Evolutionary conservation across 306 rosid species (phyloP).

Genomic region (Fragaria iinumae): DNA sequence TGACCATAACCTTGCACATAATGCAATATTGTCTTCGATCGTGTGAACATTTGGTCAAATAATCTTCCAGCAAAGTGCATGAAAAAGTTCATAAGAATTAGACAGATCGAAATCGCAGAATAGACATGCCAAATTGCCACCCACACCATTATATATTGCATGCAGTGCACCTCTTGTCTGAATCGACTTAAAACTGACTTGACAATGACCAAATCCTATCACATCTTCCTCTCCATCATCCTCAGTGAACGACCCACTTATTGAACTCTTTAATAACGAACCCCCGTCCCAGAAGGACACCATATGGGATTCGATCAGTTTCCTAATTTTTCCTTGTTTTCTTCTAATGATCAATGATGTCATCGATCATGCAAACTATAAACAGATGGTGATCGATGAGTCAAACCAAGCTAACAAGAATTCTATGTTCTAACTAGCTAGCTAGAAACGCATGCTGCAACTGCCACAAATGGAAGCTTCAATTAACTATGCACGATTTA

Average conservation of each 20-base stretch:
- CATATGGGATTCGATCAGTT: neutral
- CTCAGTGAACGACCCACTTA: neutral
- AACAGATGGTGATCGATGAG: too few relatives aligned
- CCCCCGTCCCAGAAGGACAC: neutral
- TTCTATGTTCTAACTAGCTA: too few relatives aligned
- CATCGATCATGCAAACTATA: too few relatives aligned
- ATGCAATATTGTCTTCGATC: neutral
- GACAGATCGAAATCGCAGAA: neutral
- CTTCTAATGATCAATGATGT: too few relatives aligned
- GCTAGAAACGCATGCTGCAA: neutral
- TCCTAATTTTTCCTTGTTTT: too few relatives aligned
- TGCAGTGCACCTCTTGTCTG: neutral
- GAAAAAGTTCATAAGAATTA: neutral
- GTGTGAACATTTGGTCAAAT: neutral
- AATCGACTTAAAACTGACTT: neutral
- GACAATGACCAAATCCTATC: neutral
- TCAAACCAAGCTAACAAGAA: too few relatives aligned
- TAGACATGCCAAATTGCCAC: neutral
- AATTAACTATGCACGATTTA: neutral
- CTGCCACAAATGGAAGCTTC: neutral
- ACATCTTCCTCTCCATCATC: neutral
- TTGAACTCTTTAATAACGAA: neutral
- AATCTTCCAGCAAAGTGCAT: neutral
- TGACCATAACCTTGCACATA: neutral
- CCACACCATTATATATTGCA: neutral